Base-by-base conservation (phyloP, 805 yeast species). In the Candida sanyiensis region DNA sequence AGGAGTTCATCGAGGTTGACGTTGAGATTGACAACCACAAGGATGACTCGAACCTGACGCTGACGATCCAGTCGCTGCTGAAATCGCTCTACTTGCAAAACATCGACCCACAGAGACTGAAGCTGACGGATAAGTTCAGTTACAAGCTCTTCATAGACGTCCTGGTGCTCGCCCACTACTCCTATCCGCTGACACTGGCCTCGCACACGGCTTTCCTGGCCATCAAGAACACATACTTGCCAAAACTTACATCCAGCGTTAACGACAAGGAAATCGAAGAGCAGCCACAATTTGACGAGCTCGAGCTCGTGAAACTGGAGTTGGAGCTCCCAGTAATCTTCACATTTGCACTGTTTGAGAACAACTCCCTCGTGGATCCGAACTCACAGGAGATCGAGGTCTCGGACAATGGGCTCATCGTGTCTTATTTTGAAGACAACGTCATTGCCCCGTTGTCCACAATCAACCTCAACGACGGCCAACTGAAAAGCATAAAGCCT, bases 231-330 rank as follows among this genome's bases (percentile, higher is more conserved):
- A 82, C 97, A 2, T 70, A 69, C 42, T 66, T 89, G 37, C 97
- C 97, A 6, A 67, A 77, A 33, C 62, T 87, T 38, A 66, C 76
- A 2, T 83, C 94, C 12, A 75, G 78, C 23, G 77, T 77, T 23
- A 79, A 84, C 52, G 83, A 77, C 48, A 51, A 57, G 34, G 63
- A 55, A 43, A 75, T 86, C 16, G 95, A 83, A 56, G 96, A 89
- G 58, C 80, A 84, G 46, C 97, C 97, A 1, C 82, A 86, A 0
- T 89, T 90, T 52, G 79, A 89, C 28, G 97, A 89, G 52, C 95
- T 87, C 49, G 71, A 66, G 45, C 48, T 90, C 83, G 89, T 81
- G 68, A 52, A 66, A 64, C 44, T 75, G 80, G 20, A 67, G 48
- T 39, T 69, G 54, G 27, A 75, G 60, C 90, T 94, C 0, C 95